Evolutionary conservation across 2,329 filamentous ascomycete genomes (phyloP).

Genomic region (Didymella sp.): DNA sequence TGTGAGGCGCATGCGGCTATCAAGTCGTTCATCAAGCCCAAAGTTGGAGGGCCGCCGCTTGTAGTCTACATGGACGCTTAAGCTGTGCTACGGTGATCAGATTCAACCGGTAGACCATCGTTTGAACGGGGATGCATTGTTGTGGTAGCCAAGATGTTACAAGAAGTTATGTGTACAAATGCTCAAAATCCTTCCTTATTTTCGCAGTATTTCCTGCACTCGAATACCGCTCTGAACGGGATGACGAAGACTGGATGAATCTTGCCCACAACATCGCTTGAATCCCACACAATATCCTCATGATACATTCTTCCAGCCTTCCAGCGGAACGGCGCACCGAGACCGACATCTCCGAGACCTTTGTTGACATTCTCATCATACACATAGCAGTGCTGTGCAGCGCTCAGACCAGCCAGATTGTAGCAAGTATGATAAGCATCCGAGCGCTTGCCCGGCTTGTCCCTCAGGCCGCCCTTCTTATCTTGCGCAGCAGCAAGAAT

Average conservation of each 20-base stretch:
- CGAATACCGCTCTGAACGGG: conserved; percentile 71
- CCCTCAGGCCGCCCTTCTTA: conserved; percentile 82
- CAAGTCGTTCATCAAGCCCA: conserved; percentile 48
- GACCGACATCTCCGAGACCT: conserved; percentile 28
- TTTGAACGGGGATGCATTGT: not conserved
- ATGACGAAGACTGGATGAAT: conserved; percentile 88
- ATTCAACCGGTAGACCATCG: too few relatives aligned
- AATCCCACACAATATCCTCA: conserved; percentile 65
- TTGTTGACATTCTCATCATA: conserved; percentile 52
- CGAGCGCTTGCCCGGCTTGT: conserved; percentile 88
- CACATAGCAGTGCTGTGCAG: conserved; percentile 71
- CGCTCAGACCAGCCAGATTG: conserved; percentile 83
- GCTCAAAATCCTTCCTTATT: conserved; percentile 63
- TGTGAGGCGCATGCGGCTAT: conserved; percentile 63
- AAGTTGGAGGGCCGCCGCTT: conserved; percentile 37
- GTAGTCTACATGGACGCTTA: conserved; percentile 40
- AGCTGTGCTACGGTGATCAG: not conserved
- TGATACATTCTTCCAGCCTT: conserved; percentile 58
- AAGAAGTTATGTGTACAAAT: not conserved
- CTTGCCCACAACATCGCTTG: conserved; percentile 71
- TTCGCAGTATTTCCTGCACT: conserved; percentile 70
- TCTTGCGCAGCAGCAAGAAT: conserved; percentile 86
- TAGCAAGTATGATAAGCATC: conserved; percentile 96
- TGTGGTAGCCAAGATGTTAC: not conserved
- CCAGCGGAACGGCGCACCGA: conserved; percentile 56